Conservation (phyloP, 768 basidiomycete genomes). For the Podaxis sp. region DNA sequence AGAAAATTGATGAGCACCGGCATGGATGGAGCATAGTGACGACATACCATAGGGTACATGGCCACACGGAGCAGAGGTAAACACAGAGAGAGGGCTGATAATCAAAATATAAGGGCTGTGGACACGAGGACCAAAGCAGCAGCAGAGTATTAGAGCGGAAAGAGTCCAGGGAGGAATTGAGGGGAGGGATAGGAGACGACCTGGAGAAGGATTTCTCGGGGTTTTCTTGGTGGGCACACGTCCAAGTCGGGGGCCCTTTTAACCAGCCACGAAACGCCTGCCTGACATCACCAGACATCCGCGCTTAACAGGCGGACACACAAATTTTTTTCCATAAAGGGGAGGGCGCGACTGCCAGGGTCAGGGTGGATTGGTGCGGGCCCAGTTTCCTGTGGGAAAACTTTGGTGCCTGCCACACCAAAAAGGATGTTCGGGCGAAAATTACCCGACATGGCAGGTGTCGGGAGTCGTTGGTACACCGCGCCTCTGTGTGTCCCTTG, state of each 20-base stretch:
- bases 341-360: background rate
- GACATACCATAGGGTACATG: slow-evolving; percentile 3
- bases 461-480: background rate
- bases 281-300: background rate
- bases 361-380: slow-evolving; percentile 17
- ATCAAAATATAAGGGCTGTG: background rate
- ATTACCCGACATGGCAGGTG: slow-evolving; percentile 1
- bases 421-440: background rate
- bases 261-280: background rate
- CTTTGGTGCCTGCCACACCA: background rate
- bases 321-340: slow-evolving; percentile 8
- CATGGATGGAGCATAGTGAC: background rate
- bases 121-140: background rate
- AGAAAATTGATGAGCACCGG: background rate
- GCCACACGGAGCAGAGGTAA: background rate
- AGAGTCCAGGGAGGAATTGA: background rate
- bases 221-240: background rate
- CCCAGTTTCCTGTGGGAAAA: slow-evolving; percentile 8
- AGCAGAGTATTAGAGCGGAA: background rate
- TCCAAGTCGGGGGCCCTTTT: background rate
- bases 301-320: slow-evolving; percentile 1
- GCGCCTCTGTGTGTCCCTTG: slow-evolving; percentile 1
- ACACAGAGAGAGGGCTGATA: background rate
- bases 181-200: background rate
- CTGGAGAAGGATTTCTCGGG: background rate